Conservation (phyloP, 192 early-diverging fungal species). For the Backusella mclennaniae region DNA sequence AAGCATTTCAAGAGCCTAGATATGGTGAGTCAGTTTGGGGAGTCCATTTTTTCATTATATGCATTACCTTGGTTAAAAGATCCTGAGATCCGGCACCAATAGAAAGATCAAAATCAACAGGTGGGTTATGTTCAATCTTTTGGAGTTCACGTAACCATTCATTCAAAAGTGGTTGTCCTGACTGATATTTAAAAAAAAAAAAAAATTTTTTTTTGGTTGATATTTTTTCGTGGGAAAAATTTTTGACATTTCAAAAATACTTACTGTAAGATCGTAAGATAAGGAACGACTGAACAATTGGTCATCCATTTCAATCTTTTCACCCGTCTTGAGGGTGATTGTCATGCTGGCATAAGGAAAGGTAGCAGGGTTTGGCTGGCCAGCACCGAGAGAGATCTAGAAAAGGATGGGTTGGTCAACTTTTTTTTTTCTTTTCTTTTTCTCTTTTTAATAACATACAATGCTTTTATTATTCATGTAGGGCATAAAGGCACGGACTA, state of each 20-base stretch:
- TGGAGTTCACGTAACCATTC: constrained; percentile 51
- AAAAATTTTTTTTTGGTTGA: not conserved
- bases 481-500: constrained; percentile 37
- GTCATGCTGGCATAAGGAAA: constrained; percentile 62
- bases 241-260: constrained; percentile 6
- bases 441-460: not conserved
- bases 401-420: not conserved
- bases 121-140: constrained; percentile 44
- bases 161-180: constrained; percentile 44
- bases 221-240: not conserved
- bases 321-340: constrained; percentile 55
- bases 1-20: constrained; percentile 48
- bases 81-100: constrained; percentile 55
- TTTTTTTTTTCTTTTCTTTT: not conserved
- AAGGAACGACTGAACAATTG: constrained; percentile 50
- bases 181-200: constrained; percentile 21
- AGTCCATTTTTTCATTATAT: too few relatives aligned
- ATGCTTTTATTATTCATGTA: constrained; percentile 21
- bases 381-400: constrained; percentile 70
- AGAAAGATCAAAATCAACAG: constrained; percentile 35
- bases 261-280: constrained; percentile 62
- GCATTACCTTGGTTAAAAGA: constrained; percentile 42
- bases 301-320: constrained; percentile 57
- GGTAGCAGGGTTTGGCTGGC: constrained; percentile 63
- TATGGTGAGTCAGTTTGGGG: not conserved